Conservation (phyloP, 1,284 basidiomycete species). For the Coniferiporia weirii region DNA sequence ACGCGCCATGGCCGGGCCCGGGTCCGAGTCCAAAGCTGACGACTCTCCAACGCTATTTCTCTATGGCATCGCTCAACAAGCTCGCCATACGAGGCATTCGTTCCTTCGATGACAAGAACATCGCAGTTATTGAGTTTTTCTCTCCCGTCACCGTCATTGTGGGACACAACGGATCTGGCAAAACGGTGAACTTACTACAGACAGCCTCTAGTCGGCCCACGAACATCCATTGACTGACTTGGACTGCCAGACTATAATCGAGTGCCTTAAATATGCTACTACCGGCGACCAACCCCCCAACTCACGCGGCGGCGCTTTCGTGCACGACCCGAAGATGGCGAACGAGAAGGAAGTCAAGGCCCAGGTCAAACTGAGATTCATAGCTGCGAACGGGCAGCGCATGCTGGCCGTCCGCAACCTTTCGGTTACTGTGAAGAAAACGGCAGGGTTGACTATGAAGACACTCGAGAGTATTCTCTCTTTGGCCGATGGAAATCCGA, state of each 20-base stretch:
- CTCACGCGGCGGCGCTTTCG: conserved; percentile 94
- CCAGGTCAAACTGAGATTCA: conserved; percentile 92
- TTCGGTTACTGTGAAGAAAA: conserved; percentile 92
- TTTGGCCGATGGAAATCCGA: conserved; percentile 61
- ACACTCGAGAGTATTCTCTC: conserved; percentile 92
- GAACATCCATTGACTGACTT: neutral
- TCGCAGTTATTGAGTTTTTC: conserved; percentile 96
- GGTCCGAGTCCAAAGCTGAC: neutral
- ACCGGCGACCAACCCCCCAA: conserved; percentile 98
- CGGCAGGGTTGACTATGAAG: conserved; percentile 87
- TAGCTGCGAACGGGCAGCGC: conserved; percentile 78
- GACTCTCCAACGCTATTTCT: neutral
- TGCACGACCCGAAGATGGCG: conserved; percentile 99
- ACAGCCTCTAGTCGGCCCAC: neutral
- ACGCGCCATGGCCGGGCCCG: neutral
- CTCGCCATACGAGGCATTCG: conserved; percentile 84
- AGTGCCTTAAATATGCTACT: conserved; percentile 98
- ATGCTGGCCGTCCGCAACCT: conserved; percentile 95
- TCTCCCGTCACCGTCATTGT: conserved; percentile 98
- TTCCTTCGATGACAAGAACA: conserved; percentile 91
- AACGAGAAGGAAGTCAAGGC: conserved; percentile 98
- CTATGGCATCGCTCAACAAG: conserved; percentile 84
- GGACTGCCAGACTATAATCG: conserved; percentile 76
- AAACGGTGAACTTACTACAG: conserved; percentile 66
- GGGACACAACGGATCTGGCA: conserved; percentile 97